A percentile compares a stretch with the other conserved stretches of the same genome.
These are phyloP conservation scores for Tetracladium setigerum DNA, from an alignment of 495 filamentous ascomycete species.

Conservation along the genomic window DNA sequence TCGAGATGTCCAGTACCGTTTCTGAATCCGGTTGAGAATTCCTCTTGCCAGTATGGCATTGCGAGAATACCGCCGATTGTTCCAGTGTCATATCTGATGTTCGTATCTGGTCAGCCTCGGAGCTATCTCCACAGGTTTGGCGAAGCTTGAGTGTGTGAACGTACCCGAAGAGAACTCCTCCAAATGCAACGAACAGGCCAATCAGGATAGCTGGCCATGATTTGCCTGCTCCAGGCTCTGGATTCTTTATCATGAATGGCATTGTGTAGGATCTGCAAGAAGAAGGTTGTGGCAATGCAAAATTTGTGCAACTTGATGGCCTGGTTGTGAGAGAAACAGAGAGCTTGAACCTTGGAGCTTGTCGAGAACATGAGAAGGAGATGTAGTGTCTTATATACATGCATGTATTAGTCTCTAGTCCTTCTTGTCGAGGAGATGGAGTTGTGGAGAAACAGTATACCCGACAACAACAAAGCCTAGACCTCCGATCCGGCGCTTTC, in stretches of 20 bases:
- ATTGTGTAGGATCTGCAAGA: constrained; percentile 30
- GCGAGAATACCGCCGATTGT: constrained; percentile 81
- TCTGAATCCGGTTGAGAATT: constrained; percentile 61
- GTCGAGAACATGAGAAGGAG: too few species aligned
- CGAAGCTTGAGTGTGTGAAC: constrained; percentile 20
- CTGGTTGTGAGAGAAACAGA: constrained; percentile 31
- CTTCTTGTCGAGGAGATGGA: too few species aligned
- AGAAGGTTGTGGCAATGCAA: too few species aligned
- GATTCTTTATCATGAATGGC: constrained; percentile 31
- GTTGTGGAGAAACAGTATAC: too few species aligned
- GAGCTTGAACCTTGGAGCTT: constrained; percentile 12
- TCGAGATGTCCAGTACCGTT: constrained; percentile 45
- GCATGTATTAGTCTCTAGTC: too few species aligned
- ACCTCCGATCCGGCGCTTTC: too few species aligned
- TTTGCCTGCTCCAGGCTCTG: constrained; percentile 44
- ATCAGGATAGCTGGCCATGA: constrained; percentile 63
- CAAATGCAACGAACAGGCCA: constrained; percentile 77
- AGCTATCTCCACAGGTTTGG: too few species aligned
- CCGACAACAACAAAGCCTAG: too few species aligned
- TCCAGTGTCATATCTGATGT: constrained; percentile 69
- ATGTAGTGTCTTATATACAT: too few species aligned
- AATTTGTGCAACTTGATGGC: constrained; percentile 11
- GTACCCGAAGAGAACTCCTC: constrained; percentile 76
- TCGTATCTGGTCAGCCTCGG: too few species aligned
- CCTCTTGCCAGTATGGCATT: constrained; percentile 66